Conservation (phyloP, 2,329 filamentous ascomycete species). For the Neurospora sp. region DNA sequence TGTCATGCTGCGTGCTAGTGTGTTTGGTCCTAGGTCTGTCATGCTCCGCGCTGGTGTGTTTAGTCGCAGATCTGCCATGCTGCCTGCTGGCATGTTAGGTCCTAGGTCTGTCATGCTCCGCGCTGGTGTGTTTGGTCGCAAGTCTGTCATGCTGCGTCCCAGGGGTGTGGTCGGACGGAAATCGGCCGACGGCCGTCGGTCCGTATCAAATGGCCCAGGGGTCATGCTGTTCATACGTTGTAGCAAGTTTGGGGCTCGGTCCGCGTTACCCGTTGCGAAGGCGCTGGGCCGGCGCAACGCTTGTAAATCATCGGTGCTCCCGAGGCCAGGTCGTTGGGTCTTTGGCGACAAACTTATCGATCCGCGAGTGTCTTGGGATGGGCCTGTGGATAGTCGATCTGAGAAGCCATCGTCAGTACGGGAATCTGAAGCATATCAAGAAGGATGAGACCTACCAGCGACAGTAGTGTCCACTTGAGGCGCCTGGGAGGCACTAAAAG, state of each 20-base stretch:
- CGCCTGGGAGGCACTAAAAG: conserved; percentile 26
- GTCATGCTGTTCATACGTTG: conserved; percentile 56
- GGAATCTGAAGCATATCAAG: neutral
- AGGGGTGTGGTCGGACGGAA: neutral
- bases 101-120: neutral
- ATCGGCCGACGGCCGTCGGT: conserved; percentile 22
- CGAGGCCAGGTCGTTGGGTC: conserved; percentile 37
- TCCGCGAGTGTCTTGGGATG: conserved; percentile 51
- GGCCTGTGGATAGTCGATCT: conserved; percentile 46
- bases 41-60: neutral
- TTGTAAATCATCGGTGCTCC: conserved; percentile 35
- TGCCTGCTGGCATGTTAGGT: neutral
- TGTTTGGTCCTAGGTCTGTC: neutral
- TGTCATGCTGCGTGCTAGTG: neutral
- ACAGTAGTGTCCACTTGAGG: conserved; percentile 41
- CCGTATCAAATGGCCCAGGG: conserved; percentile 54
- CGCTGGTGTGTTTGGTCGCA: neutral
- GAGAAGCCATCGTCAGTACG: conserved; percentile 22
- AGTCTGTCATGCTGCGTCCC: neutral
- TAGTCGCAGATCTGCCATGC: neutral
- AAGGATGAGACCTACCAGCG: conserved; percentile 34
- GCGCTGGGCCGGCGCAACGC: conserved; percentile 25
- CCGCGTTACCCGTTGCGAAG: conserved; percentile 26
- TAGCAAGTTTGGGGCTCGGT: conserved; percentile 33
- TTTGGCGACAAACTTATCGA: conserved; percentile 55